phyloP scores from a whole-genome alignment of 164 flowering plant species.

The Sextonia rubra region DNA sequence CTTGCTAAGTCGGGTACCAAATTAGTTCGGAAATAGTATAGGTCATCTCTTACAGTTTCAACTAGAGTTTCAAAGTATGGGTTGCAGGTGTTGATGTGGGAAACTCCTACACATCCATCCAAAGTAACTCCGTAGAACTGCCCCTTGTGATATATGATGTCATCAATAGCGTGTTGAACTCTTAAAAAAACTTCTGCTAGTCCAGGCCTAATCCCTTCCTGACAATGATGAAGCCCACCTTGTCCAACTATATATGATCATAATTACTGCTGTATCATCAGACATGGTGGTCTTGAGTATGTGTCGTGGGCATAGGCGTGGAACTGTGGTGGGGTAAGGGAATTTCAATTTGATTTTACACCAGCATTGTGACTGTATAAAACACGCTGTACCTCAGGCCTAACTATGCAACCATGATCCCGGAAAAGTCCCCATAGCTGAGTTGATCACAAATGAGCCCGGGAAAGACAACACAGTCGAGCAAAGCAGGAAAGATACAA shows the following conservation, averaged over 20 bases:
- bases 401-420: too few relatives aligned
- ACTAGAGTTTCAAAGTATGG: conserved; percentile 17
- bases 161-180: conserved; percentile 36
- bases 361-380: background rate
- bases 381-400: too few relatives aligned
- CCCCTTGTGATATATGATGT: conserved; percentile 45
- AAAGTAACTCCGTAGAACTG: conserved; percentile 58
- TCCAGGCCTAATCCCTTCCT: conserved; percentile 49
- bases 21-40: conserved; percentile 65
- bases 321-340: background rate
- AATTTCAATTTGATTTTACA: background rate
- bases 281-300: conserved; percentile 29
- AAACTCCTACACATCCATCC: conserved; percentile 40
- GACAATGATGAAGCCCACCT: conserved; percentile 57
- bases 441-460: too few relatives aligned
- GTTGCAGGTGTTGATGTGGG: conserved; percentile 15
- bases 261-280: conserved; percentile 20
- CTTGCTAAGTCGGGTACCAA: conserved; percentile 51
- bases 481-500: too few relatives aligned
- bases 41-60: too few relatives aligned
- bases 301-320: background rate
- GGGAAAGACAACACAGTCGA: too few relatives aligned
- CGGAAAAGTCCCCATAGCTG: too few relatives aligned
- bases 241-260: conserved; percentile 69
- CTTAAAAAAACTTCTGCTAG: too few relatives aligned